Evolutionary conservation across 179 eudicot genomes (phyloP).

Genomic region (Corrigiola litoralis): DNA sequence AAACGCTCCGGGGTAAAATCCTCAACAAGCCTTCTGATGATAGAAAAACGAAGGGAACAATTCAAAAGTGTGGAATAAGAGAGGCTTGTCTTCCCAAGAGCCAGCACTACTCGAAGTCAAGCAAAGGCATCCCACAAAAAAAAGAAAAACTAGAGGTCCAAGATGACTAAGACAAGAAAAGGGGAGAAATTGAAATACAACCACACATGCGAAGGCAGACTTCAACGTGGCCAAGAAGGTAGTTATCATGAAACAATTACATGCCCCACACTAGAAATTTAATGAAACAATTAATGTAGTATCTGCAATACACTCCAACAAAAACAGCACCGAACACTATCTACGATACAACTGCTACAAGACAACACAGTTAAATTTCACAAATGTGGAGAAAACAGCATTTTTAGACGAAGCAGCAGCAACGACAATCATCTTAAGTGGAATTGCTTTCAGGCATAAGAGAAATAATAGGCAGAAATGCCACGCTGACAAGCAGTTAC

Average conservation of each 20-base stretch:
- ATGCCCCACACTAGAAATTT: no score
- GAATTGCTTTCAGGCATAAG: background rate
- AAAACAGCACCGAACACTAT: no score
- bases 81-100: background rate
- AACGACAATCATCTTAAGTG: background rate
- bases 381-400: background rate
- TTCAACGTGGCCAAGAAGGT: no score
- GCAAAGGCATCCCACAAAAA: background rate
- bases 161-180: background rate
- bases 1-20: no score
- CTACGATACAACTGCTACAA: background rate
- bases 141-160: background rate
- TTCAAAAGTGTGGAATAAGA: background rate
- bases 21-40: background rate
- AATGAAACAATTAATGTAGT: no score
- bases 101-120: no score
- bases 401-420: background rate
- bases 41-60: background rate
- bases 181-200: no score
- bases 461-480: background rate
- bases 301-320: no score
- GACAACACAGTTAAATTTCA: background rate
- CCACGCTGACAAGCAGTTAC: conserved; percentile 24
- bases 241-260: no score
- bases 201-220: no score